Evolutionary conservation across 768 basidiomycete species (phyloP), one percentile per base, ranked within the genome.

Genomic region (Phylloporus sp.): DNA sequence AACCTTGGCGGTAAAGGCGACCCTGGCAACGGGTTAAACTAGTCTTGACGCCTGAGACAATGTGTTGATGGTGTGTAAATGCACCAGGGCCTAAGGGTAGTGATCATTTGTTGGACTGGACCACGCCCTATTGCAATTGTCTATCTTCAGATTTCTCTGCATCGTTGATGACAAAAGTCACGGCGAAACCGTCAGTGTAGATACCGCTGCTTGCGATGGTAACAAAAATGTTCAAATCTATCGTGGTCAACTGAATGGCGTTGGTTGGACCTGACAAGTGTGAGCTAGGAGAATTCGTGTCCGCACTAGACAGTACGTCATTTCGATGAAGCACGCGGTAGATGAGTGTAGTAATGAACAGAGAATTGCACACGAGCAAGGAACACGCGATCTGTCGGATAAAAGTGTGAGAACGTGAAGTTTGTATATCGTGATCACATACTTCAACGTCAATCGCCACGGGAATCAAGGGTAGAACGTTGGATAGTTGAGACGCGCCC

Each of bases 391-490:
- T 36, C 60, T 61, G 44, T 47, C 23, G n/a, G 44, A 44, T 34
- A 45, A 27, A 31, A 15, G 40, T 45, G 45, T 52, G 43, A 43
- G 54, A 26, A 7, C 6, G 2, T 18, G 26, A n/a, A 22, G n/a
- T 15, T 41, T 28, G 34, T 28, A 45, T 16, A 34, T 20, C 15
- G n/a, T 7, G 7, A 18, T 41, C 18, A 31, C 55, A 42, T 53
- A 57, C 61, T 23, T 60, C 50, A 15, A 53, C 20, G 23, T 63
- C 61, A 41, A 50, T 53, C 27, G 52, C 50, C 20, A 55, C 45
- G 23, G 5, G 26, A 2, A 39, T 45, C 23, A 56, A 44, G 10
- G 48, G 18, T 13, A 15, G 6, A 4, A 53, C 23, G 36, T 39
- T 9, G 18, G 49, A 27, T 18, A 66, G 0, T 31, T 57, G 56